Evolutionary conservation across 176 grass and related monocot species (phyloP).

Genomic region (Oryza meyeriana): DNA sequence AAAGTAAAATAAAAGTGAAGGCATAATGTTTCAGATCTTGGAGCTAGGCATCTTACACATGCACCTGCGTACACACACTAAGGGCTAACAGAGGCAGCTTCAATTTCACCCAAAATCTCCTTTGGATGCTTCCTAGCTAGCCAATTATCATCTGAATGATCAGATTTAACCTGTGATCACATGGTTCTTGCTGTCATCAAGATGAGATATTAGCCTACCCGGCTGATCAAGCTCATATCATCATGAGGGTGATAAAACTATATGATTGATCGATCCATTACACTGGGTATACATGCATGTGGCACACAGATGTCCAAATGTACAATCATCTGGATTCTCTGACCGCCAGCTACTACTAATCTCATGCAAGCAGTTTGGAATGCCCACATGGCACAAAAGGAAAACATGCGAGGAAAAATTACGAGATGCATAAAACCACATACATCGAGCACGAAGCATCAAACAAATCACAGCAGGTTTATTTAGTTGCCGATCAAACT

Average conservation of each 20-base stretch:
- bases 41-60: neutral
- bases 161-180: neutral
- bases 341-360: neutral
- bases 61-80: neutral
- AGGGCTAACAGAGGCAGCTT: neutral
- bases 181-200: neutral
- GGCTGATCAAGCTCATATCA: neutral
- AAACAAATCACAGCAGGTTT: neutral
- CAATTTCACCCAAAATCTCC: neutral
- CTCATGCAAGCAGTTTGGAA: no score
- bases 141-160: slow-evolving; percentile 1
- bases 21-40: neutral
- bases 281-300: neutral
- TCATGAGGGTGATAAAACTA: neutral
- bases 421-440: neutral
- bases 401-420: neutral
- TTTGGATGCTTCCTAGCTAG: neutral
- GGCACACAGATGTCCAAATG: neutral
- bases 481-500: neutral
- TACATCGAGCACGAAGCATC: neutral
- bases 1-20: neutral
- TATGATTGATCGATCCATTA: neutral
- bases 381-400: neutral
- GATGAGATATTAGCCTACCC: neutral
- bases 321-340: neutral